Percentiles rank a stretch among this genome's conserved stretches.
Evolutionary conservation across 768 basidiomycete genomes (phyloP).

Genomic region (Podaxis pistillaris): DNA sequence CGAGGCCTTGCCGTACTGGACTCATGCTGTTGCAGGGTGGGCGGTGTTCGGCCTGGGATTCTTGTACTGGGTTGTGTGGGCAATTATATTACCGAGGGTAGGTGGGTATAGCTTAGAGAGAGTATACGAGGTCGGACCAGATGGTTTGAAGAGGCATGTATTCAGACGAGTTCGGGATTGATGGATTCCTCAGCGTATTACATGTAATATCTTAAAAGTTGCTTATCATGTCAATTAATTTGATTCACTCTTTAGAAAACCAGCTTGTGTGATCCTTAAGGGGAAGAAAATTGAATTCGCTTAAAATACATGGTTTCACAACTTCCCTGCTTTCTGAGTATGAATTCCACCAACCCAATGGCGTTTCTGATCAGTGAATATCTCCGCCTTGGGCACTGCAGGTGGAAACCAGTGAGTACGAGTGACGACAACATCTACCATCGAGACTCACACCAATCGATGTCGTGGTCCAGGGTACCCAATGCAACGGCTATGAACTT

Average conservation of each 20-base stretch:
- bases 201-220: not conserved
- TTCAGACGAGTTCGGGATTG: not conserved
- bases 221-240: not conserved
- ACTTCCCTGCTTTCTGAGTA: not conserved
- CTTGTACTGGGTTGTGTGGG: conserved; percentile 34
- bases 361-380: conserved; percentile 24
- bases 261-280: not conserved
- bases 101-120: conserved; percentile 29
- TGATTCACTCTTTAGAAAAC: not conserved
- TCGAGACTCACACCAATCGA: conserved; percentile 24
- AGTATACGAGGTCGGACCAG: conserved; percentile 24
- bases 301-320: not conserved
- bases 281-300: not conserved
- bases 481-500: conserved; percentile 24
- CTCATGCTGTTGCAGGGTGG: conserved; percentile 39
- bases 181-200: not conserved
- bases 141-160: conserved; percentile 29
- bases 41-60: conserved; percentile 36
- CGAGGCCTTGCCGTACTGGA: conserved; percentile 54
- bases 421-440: not conserved
- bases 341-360: conserved; percentile 16
- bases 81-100: conserved; percentile 29
- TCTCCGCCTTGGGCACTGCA: conserved; percentile 28
- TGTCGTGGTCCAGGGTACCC: conserved; percentile 30
- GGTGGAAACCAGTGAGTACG: not conserved